These are phyloP conservation scores for Thinopyrum elongatum DNA, from an alignment of 176 grass and related monocot genomes.

Conservation along the genomic window DNA sequence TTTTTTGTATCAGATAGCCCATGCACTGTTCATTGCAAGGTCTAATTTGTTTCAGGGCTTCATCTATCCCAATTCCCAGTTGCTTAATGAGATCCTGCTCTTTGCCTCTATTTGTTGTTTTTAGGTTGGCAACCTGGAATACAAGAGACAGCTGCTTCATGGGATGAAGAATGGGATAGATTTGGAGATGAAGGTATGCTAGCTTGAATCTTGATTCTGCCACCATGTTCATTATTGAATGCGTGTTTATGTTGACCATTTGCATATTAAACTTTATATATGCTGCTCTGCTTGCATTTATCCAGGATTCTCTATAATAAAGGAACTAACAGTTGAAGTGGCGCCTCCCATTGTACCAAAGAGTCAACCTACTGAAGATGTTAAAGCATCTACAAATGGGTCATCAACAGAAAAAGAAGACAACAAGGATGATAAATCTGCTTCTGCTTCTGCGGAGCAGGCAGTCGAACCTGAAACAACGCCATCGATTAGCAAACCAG, in stretches of 20 bases:
- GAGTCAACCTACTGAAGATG: slow-evolving; percentile 46
- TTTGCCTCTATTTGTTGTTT: neutral
- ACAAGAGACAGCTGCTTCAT: slow-evolving; percentile 60
- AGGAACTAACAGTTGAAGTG: slow-evolving; percentile 85
- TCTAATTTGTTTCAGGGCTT: too few relatives aligned
- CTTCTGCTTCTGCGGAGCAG: slow-evolving; percentile 19
- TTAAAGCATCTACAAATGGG: slow-evolving; percentile 46
- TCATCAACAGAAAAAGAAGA: slow-evolving; percentile 51
- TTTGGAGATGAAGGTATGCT: slow-evolving; percentile 81
- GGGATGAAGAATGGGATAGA: slow-evolving; percentile 93
- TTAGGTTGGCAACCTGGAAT: slow-evolving; percentile 97
- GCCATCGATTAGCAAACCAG: slow-evolving; percentile 12
- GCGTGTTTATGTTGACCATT: neutral
- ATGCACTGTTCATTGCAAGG: slow-evolving; percentile 7
- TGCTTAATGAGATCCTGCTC: neutral
- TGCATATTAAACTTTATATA: slow-evolving; percentile 11
- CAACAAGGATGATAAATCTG: slow-evolving; percentile 54
- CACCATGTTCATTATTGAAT: neutral
- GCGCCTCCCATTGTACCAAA: slow-evolving; percentile 51
- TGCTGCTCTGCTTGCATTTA: neutral
- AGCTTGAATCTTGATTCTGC: neutral
- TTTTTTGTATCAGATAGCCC: neutral
- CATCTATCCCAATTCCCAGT: too few relatives aligned
- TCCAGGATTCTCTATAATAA: slow-evolving; percentile 86
- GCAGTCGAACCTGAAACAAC: slow-evolving; percentile 45